Conservation (phyloP, 2,329 filamentous ascomycete genomes). For the Colletotrichum horii region DNA sequence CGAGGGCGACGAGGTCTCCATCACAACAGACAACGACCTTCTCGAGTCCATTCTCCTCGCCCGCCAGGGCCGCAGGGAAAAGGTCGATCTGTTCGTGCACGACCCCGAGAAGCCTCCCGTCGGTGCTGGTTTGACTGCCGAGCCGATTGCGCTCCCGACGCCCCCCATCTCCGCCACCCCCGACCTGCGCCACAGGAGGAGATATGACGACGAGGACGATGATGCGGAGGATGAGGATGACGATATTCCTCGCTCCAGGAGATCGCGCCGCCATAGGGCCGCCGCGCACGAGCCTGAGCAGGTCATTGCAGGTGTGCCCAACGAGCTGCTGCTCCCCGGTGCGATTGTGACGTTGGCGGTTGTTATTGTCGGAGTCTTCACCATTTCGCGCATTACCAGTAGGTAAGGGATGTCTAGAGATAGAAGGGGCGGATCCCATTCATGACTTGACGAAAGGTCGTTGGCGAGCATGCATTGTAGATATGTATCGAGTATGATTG, state of each 20-base stretch:
- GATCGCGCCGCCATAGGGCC: conserved; percentile 44
- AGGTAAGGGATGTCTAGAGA: conserved; percentile 41
- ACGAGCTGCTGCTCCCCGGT: conserved; percentile 90
- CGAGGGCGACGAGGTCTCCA: conserved; percentile 94
- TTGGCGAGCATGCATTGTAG: conserved; percentile 31
- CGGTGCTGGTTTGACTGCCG: conserved; percentile 59
- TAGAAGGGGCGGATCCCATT: conserved; percentile 24
- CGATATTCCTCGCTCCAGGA: conserved; percentile 52
- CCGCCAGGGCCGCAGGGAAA: conserved; percentile 78
- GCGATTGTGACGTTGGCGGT: conserved; percentile 95
- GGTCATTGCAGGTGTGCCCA: conserved; percentile 88
- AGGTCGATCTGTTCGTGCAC: conserved; percentile 97
- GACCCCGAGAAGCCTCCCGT: conserved; percentile 89
- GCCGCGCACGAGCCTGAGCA: conserved; percentile 66
- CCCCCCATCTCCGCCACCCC: conserved; percentile 53
- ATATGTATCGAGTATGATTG: conserved; percentile 30
- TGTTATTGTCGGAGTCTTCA: conserved; percentile 92
- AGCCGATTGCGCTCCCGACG: conserved; percentile 43
- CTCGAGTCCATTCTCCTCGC: conserved; percentile 88
- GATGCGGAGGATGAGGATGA: conserved; percentile 60
- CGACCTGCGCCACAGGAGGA: conserved; percentile 56
- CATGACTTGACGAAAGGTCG: conserved; percentile 40
- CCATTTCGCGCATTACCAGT: conserved; percentile 73
- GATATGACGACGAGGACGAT: conserved; percentile 61
- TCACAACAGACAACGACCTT: conserved; percentile 93